These are phyloP conservation scores for Fusarium sp. DNA, from an alignment of 2,329 filamentous ascomycete species.

Conservation along the genomic window DNA sequence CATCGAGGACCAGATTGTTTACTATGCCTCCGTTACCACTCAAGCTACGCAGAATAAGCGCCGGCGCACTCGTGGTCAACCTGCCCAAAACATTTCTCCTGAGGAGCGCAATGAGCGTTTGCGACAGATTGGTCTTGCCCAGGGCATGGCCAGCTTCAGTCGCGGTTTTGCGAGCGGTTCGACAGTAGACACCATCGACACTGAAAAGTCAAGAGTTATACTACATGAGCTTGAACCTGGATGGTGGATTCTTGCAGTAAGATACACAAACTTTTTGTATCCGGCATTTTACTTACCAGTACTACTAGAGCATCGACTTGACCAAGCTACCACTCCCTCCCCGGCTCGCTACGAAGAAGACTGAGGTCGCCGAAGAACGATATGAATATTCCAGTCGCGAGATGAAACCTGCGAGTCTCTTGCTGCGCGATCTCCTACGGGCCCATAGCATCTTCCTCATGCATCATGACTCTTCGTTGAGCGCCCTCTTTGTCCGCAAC, in stretches of 20 bases:
- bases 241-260: slow-evolving; percentile 95
- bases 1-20: slow-evolving; percentile 87
- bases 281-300: slow-evolving; percentile 7
- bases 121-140: slow-evolving; percentile 92
- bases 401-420: slow-evolving; percentile 81
- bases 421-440: slow-evolving; percentile 83
- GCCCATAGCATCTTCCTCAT: slow-evolving; percentile 88
- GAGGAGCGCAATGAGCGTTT: slow-evolving; percentile 87
- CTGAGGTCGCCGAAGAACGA: slow-evolving; percentile 56
- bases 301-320: slow-evolving; percentile 71
- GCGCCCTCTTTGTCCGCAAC: slow-evolving; percentile 73
- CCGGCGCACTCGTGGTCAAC: slow-evolving; percentile 56
- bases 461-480: slow-evolving; percentile 83
- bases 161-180: slow-evolving; percentile 84
- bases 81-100: slow-evolving; percentile 60
- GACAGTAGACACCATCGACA: slow-evolving; percentile 87
- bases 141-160: slow-evolving; percentile 95
- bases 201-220: slow-evolving; percentile 86
- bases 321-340: slow-evolving; percentile 76
- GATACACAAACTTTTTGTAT: slow-evolving; percentile 46
- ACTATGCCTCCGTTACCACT: slow-evolving; percentile 78
- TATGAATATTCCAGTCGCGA: slow-evolving; percentile 91
- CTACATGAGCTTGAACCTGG: slow-evolving; percentile 87
- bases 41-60: slow-evolving; percentile 55
- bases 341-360: slow-evolving; percentile 57